These are phyloP conservation scores for Heliocybe sulcata DNA, from an alignment of 1,284 basidiomycete species.

Conservation along the genomic window DNA sequence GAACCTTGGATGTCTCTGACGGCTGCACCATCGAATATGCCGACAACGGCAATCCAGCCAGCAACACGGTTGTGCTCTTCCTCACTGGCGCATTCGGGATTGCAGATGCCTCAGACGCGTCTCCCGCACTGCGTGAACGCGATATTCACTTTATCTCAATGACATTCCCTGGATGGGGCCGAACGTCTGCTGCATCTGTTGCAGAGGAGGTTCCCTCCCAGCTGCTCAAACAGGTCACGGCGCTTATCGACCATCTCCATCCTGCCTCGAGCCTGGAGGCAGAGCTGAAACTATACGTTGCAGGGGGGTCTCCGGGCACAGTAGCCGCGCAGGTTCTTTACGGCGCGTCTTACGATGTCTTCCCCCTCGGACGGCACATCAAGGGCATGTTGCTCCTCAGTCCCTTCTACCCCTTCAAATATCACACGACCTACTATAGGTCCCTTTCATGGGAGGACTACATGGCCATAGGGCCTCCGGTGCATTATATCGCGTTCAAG, in stretches of 20 bases:
- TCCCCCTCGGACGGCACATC: slow-evolving; percentile 40
- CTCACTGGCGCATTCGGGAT: slow-evolving; percentile 45
- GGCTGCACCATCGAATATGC: slow-evolving; percentile 45
- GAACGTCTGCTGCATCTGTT: slow-evolving; percentile 33
- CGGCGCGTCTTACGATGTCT: slow-evolving; percentile 39
- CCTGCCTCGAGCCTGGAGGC: slow-evolving; percentile 21
- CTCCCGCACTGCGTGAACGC: slow-evolving; percentile 28
- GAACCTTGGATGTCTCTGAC: slow-evolving; percentile 28
- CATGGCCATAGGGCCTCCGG: slow-evolving; percentile 36
- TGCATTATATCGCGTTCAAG: slow-evolving; percentile 32
- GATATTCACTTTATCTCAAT: slow-evolving; percentile 38
- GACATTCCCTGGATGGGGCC: slow-evolving; percentile 50
- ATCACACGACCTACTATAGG: slow-evolving; percentile 33
- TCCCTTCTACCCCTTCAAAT: slow-evolving; percentile 42
- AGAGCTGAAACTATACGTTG: slow-evolving; percentile 38
- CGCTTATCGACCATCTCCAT: slow-evolving; percentile 43
- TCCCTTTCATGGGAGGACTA: slow-evolving; percentile 38
- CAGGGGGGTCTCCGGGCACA: slow-evolving; percentile 47
- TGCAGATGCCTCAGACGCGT: slow-evolving; percentile 28
- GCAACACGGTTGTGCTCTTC: slow-evolving; percentile 40
- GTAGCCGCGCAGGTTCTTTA: slow-evolving; percentile 50
- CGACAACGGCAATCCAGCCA: slow-evolving; percentile 37
- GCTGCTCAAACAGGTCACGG: slow-evolving; percentile 37
- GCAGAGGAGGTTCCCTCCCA: slow-evolving; percentile 30
- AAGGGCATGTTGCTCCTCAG: slow-evolving; percentile 38